phyloP scores from a whole-genome alignment of 352 stramenopile species.

The Pythium vanterpoolii region DNA sequence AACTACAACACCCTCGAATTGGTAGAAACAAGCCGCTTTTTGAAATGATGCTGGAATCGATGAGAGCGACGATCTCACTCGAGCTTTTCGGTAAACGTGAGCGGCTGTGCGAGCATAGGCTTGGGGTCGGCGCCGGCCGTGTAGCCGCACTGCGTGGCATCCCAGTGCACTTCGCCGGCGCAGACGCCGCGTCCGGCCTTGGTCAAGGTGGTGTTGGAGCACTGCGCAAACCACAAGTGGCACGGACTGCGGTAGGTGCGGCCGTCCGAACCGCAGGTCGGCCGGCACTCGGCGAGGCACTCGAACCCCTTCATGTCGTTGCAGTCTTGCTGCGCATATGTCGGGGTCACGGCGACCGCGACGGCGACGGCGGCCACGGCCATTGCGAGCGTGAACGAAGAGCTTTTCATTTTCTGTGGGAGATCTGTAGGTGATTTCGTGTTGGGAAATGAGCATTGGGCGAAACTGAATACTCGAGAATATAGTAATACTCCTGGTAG shows the following conservation, averaged over 20 bases:
- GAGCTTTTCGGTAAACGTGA: not conserved
- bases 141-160: not conserved
- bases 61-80: not conserved
- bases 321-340: constrained; percentile 6
- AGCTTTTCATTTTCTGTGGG: not conserved
- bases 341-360: not conserved
- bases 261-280: constrained; percentile 41
- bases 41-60: too few relatives aligned
- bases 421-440: not conserved
- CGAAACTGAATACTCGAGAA: too few relatives aligned
- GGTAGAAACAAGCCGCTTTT: too few relatives aligned
- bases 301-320: not conserved
- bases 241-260: constrained; percentile 43
- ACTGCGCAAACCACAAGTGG: constrained; percentile 33
- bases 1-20: too few relatives aligned
- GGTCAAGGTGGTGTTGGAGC: constrained; percentile 23
- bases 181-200: constrained; percentile 26
- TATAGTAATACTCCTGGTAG: too few relatives aligned
- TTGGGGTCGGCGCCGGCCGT: not conserved
- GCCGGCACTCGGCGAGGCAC: constrained; percentile 31
- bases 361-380: not conserved
- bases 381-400: constrained; percentile 5
- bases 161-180: constrained; percentile 1
- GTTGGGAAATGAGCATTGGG: not conserved
- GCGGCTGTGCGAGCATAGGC: not conserved